A percentile compares a stretch with the other conserved stretches of the same genome.
Conservation (phyloP, 169 alveolate species). For the Eimeria necatrix region DNA sequence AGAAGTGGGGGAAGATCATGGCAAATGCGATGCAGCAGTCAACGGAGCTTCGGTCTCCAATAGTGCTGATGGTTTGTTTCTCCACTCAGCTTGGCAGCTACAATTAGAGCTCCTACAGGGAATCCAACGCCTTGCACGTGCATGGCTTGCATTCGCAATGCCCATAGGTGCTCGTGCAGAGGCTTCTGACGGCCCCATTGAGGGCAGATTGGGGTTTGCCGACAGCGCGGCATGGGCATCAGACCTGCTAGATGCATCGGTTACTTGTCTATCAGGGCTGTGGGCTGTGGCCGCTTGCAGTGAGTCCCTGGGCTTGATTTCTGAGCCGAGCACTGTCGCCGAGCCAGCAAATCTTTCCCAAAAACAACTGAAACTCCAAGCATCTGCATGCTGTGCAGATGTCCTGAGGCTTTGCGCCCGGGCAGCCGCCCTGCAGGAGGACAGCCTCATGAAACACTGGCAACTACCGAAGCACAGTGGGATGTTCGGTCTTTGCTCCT, state of each 20-base stretch:
- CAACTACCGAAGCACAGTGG: background rate
- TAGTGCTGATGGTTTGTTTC: background rate
- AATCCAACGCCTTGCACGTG: conserved; percentile 60
- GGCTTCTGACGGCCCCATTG: conserved; percentile 6
- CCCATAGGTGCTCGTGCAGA: conserved; percentile 12
- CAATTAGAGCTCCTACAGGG: conserved; percentile 38
- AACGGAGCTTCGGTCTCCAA: background rate
- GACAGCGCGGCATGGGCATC: background rate
- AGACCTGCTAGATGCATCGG: conserved; percentile 41
- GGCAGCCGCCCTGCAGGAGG: conserved; percentile 50
- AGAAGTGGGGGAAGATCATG: background rate
- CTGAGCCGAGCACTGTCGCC: background rate
- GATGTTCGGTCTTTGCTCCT: background rate
- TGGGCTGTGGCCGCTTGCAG: conserved; percentile 71
- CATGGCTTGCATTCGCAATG: conserved; percentile 40
- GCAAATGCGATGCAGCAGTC: background rate
- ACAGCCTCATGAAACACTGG: background rate
- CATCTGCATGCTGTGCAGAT: conserved; percentile 32
- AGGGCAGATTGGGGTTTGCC: background rate
- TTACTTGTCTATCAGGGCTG: conserved; percentile 48
- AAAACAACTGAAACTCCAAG: conserved; percentile 49
- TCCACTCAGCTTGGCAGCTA: conserved; percentile 60
- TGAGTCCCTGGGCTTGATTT: conserved; percentile 29
- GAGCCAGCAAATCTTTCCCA: background rate
- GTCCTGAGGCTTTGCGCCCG: conserved; percentile 60